Base-by-base conservation (phyloP, 2,329 filamentous ascomycete genomes). In the Ophiostoma pallidulum region DNA sequence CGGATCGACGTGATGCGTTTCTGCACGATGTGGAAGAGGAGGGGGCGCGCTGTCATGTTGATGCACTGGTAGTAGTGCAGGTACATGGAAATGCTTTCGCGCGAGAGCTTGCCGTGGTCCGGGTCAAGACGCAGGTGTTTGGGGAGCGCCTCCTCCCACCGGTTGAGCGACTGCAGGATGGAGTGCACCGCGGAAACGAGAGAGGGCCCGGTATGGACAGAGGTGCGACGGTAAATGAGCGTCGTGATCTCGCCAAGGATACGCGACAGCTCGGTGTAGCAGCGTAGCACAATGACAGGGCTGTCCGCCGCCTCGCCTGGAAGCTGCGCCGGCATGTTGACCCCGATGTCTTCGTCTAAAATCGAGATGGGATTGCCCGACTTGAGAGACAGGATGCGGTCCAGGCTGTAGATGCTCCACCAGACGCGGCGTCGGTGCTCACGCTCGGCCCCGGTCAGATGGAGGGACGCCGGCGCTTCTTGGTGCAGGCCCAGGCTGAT, bases 1-100 rank as follows among this genome's bases (percentile, higher is more conserved):
- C 60, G 57, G 16, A 55, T 53, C 14, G 51, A 47, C 41, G 66
- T 62, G 1, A 76, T 60, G 4, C 72, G 66, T 37, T 66, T 65
- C 56, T 74, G 70, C 8, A 75, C 71, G 3, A 77, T 67, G 51
- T 75, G 68, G 50, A 76, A 75, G 0, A 78, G 63, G 20, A 77
- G 59, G 1, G 74, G 74, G 4, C 74, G 62, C 0, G 68, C 71
- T 0, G 73, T 74, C 73, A 78, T 77, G 53, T 76, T 75, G 55
- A 77, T 69, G 55, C 74, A 77, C 37, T 75, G 73, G 51, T 75
- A 75, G 53, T 76, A 77, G 53, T 78, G 74, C 19, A 75, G 59
- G 45, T 73, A 69, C 4, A 70, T 72, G 1, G 71, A 74, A 4
- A 56, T 52, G 41, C 51, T 53, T 38, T 56, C 54, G n/a, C 56